phyloP scores from a whole-genome alignment of 768 basidiomycete species.

The Pholiota molesta region DNA sequence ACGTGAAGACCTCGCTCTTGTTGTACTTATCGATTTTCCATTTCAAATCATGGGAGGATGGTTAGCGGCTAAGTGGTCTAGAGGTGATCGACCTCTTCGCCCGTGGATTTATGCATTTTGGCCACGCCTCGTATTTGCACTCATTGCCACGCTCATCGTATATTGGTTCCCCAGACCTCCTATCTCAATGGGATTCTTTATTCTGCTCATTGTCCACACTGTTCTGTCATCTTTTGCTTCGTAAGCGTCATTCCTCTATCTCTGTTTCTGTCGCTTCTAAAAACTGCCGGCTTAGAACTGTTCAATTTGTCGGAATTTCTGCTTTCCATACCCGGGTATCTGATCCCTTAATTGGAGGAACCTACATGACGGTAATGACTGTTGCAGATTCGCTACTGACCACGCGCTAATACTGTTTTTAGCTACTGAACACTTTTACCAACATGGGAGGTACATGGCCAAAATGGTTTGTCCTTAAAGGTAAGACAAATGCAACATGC shows the following conservation, averaged over 20 bases:
- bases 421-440: conserved; percentile 94
- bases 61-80: conserved; percentile 91
- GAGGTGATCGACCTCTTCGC: conserved; percentile 74
- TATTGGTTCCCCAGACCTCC: conserved; percentile 83
- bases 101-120: conserved; percentile 94
- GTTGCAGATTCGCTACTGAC: neutral
- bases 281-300: conserved; percentile 57
- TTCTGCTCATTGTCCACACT: conserved; percentile 78
- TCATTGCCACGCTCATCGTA: conserved; percentile 76
- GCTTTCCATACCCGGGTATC: conserved; percentile 98
- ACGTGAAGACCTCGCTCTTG: conserved; percentile 94
- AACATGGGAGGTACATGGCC: conserved; percentile 99
- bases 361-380: conserved; percentile 92
- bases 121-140: conserved; percentile 77
- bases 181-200: conserved; percentile 75
- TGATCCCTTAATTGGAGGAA: conserved; percentile 96
- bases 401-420: conserved; percentile 10
- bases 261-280: neutral
- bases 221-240: conserved; percentile 83
- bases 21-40: conserved; percentile 96
- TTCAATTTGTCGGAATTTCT: conserved; percentile 99
- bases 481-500: conserved; percentile 32
- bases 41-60: conserved; percentile 96
- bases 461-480: conserved; percentile 93
- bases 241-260: conserved; percentile 47